phyloP scores from a whole-genome alignment of 768 basidiomycete genomes.

The Tremella mesenterica region DNA sequence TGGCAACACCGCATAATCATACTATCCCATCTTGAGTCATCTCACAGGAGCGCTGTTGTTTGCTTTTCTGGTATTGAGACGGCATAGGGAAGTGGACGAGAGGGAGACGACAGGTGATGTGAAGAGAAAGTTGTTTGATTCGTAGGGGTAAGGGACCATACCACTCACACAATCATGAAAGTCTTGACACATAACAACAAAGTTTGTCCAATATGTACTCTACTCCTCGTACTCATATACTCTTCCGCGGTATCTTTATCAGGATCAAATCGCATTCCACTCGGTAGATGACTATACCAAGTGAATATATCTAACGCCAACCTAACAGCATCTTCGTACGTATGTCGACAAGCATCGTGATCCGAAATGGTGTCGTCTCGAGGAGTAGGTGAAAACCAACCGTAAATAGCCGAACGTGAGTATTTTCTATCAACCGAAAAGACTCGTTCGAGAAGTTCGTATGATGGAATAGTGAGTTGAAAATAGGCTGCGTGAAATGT shows the following conservation, averaged over 20 bases:
- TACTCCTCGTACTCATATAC: conserved; percentile 10
- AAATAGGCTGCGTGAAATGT: conserved; percentile 41
- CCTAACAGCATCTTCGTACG: conserved; percentile 38
- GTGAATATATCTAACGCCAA: conserved; percentile 37
- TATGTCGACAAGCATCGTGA: conserved; percentile 12
- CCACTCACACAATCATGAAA: conserved; percentile 35
- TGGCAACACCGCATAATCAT: too few species aligned
- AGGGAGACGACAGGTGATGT: not conserved
- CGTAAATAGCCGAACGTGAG: conserved; percentile 32
- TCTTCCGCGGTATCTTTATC: conserved; percentile 30
- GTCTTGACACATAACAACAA: conserved; percentile 38
- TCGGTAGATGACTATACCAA: conserved; percentile 37
- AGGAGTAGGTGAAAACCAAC: conserved; percentile 34
- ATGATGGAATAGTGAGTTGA: conserved; percentile 40
- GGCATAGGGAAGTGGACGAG: not conserved
- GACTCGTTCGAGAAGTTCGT: conserved; percentile 37
- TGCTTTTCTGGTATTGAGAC: too few species aligned
- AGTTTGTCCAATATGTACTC: conserved; percentile 32
- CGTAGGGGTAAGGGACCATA: not conserved
- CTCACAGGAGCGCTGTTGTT: too few species aligned
- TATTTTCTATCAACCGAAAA: conserved; percentile 37
- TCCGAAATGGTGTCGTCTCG: not conserved
- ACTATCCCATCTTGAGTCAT: too few species aligned
- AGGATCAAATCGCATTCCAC: conserved; percentile 34
- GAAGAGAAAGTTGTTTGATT: not conserved